Percentiles rank a stretch among this genome's conserved stretches.
These are phyloP conservation scores for Mucor saturninus DNA, from an alignment of 371 early-diverging fungal genomes.

Conservation along the genomic window DNA sequence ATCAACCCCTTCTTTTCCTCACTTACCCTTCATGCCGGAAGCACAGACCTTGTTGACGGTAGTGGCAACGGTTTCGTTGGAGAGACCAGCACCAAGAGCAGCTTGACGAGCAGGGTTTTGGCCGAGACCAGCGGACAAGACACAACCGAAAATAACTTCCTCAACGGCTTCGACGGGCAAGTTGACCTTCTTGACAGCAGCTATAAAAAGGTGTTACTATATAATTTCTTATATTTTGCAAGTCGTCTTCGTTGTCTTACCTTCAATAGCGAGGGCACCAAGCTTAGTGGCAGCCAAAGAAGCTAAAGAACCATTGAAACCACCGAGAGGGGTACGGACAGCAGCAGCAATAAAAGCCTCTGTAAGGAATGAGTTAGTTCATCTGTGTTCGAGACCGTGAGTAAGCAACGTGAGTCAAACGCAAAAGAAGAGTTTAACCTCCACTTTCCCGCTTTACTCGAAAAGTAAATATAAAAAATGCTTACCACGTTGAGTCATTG, in stretches of 20 bases:
- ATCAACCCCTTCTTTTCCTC: neutral
- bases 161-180: conserved; percentile 75
- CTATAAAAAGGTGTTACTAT: conserved; percentile 31
- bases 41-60: conserved; percentile 99
- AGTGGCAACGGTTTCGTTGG: conserved; percentile 78
- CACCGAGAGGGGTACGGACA: conserved; percentile 94
- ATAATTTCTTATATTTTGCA: neutral
- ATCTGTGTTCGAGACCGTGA: neutral
- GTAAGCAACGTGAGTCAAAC: neutral
- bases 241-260: conserved; percentile 43
- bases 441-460: neutral
- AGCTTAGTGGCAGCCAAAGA: conserved; percentile 87
- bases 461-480: too few relatives aligned
- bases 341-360: conserved; percentile 91
- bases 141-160: conserved; percentile 88
- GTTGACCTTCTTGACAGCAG: conserved; percentile 74
- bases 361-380: neutral
- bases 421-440: neutral
- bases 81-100: conserved; percentile 87
- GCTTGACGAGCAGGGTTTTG: conserved; percentile 98
- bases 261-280: conserved; percentile 90
- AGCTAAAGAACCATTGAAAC: conserved; percentile 89
- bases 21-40: conserved; percentile 89
- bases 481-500: conserved; percentile 40
- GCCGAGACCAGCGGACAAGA: conserved; percentile 87